Evolutionary conservation across 2,329 filamentous ascomycete species (phyloP), one percentile per base, ranked within the genome.

Genomic region (Paracoccidioides lutzii): DNA sequence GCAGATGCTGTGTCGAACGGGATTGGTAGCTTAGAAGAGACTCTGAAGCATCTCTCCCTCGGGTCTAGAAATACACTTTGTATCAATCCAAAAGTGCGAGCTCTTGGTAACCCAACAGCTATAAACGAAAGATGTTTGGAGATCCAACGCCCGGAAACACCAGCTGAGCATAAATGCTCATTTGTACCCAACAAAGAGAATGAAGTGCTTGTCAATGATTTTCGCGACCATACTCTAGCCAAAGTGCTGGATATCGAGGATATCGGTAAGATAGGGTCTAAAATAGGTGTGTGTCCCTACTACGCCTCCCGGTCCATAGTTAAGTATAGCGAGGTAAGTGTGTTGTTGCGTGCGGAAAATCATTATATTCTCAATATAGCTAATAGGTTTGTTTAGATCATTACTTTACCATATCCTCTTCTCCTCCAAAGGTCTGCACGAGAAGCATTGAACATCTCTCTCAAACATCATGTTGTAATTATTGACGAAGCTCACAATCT

Each of bases 401-500:
- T 98, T 32, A 95, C 91, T 0, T 75, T 98, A 15, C 93, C 93
- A 0, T 98, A 98, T 66, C 91, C 91, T 1, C 72, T 98, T 5
- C 77, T 98, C 0, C 75, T 98, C 3, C 93, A 97, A 65, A 87
- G 84, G 63, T 87, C 83, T 3, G 90, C 93, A 0, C 79, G 93
- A 51, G 90, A 97, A 58, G 90, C 93, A 0, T 77, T 98, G 0
- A 85, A 87, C 0, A 83, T 98, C 45, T 91, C 86, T 30, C 72
- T 98, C 7, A 90, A 94, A 63, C 83, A 84, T 4, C 93, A 95
- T 65, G 78, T 98, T 0, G 83, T 98, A n/a, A 87, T 98, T 32
- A 88, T 98, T 50, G 93, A 98, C 62, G 93, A 98, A 74, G 93
- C 93, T 0, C 93, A 98, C 68, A 98, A 98, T 66, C 81, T 98